Conservation (phyloP, 306 rosid species). For the Cercis canadensis region DNA sequence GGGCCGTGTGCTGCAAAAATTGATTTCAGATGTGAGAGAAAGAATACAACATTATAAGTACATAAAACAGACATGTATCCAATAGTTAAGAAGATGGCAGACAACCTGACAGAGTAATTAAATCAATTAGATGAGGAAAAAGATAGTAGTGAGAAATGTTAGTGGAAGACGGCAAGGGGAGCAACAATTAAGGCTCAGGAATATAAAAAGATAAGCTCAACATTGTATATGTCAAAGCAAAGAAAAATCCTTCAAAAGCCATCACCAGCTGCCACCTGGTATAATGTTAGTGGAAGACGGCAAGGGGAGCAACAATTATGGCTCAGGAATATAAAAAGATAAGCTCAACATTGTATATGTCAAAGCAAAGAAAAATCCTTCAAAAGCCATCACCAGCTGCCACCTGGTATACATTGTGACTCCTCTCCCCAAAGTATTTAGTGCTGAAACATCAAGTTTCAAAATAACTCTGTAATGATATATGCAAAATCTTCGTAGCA, state of each 20-base stretch:
- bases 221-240: neutral
- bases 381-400: too few relatives aligned
- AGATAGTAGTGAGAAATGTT: conserved; percentile 2
- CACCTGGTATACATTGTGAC: too few relatives aligned
- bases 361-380: neutral
- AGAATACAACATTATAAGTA: too few relatives aligned
- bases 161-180: neutral
- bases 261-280: too few relatives aligned
- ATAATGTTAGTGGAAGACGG: neutral
- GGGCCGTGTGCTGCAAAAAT: conserved; percentile 42
- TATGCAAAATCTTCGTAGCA: too few relatives aligned
- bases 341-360: neutral
- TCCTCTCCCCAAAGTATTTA: too few relatives aligned
- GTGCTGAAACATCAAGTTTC: too few relatives aligned
- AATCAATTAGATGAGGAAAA: conserved; percentile 21
- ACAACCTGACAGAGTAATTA: neutral
- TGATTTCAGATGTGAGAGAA: too few relatives aligned
- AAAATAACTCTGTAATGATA: too few relatives aligned
- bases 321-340: neutral
- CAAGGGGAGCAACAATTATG: neutral
- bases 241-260: too few relatives aligned
- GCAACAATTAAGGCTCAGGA: neutral
- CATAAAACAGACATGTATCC: too few relatives aligned
- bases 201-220: neutral
- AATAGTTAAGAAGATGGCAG: neutral